Base-by-base conservation (phyloP, 2,329 filamentous ascomycete genomes). In the Colletotrichum sp. region DNA sequence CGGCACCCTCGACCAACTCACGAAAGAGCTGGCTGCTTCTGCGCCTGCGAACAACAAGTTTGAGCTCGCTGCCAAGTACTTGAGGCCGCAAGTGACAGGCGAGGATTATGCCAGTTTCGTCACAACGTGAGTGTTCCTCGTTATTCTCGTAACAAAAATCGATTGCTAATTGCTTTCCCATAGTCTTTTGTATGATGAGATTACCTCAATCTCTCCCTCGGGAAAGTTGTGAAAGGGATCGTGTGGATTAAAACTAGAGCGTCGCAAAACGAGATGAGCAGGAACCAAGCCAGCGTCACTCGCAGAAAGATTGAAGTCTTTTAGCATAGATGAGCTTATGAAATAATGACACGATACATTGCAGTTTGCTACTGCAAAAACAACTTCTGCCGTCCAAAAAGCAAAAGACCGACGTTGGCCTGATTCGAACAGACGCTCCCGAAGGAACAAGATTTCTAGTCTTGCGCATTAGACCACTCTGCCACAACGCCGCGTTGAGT, bases 1-100 rank as follows among this genome's bases (percentile, higher is more conserved):
- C 72, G 91, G 91, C 85, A 87, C 97, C 75, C 89, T 97, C 77
- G 91, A 93, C 82, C 94, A 97, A 24, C 65, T 76, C 28, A 75
- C 74, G 3, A 63, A 66, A 16, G 73, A 69, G 2, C 71, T 79
- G 7, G 21, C 61, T 13, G 24, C 59, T 8, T 59, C 75, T 32
- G 75, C 77, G 2, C 66, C 77, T 8, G 66, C 63, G 30, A 73
- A 66, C 18, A 79, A 79, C 71, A 79, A 77, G 59, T 78, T 75
- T 16, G 63, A 77, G 21, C 21, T 75, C 58, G 73, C 75, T 16
- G 73, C 75, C 5, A 69, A 69, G 52, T 70, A 71, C 16, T 55
- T 77, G 7, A 32, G 68, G 59, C 58, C 55, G 24, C 72, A 77
- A 24, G 73, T 75, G 2, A 77, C 75, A 8, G 75, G 75, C 16